Percentiles rank a stretch among this genome's conserved stretches.
Evolutionary conservation across 768 basidiomycete genomes (phyloP).

Genomic region (Fomitopsis pulvina): DNA sequence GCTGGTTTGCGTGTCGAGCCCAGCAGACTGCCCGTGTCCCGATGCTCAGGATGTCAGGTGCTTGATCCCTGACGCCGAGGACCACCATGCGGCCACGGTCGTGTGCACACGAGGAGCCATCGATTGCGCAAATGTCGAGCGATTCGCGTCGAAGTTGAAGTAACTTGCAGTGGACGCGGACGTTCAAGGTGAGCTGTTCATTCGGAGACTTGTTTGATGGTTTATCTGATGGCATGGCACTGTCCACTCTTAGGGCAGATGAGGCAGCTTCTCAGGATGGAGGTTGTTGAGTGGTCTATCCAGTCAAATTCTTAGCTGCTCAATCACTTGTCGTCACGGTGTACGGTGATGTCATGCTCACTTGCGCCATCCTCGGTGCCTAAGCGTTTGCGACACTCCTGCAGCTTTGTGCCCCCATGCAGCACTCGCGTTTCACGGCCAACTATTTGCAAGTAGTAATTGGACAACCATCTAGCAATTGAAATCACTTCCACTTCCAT

Average conservation of each 20-base stretch:
- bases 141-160: conserved; percentile 33
- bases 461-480: too few species aligned
- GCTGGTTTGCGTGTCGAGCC: conserved; percentile 57
- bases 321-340: background rate
- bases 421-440: too few species aligned
- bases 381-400: too few species aligned
- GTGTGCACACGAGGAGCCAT: conserved; percentile 62
- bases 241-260: background rate
- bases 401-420: too few species aligned
- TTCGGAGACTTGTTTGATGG: too few species aligned
- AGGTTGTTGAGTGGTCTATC: background rate
- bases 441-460: too few species aligned
- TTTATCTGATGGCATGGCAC: background rate
- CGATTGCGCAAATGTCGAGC: conserved; percentile 59
- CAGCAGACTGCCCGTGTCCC: conserved; percentile 74
- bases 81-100: conserved; percentile 49
- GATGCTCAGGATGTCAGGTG: conserved; percentile 73
- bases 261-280: background rate
- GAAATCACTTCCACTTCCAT: too few species aligned
- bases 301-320: background rate
- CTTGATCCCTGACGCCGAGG: conserved; percentile 55
- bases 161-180: background rate
- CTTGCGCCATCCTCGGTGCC: background rate
- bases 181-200: background rate
- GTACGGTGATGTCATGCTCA: background rate